Evolutionary conservation across 2,329 filamentous ascomycete genomes (phyloP).

Genomic region (Mycosphaerella arachidis): DNA sequence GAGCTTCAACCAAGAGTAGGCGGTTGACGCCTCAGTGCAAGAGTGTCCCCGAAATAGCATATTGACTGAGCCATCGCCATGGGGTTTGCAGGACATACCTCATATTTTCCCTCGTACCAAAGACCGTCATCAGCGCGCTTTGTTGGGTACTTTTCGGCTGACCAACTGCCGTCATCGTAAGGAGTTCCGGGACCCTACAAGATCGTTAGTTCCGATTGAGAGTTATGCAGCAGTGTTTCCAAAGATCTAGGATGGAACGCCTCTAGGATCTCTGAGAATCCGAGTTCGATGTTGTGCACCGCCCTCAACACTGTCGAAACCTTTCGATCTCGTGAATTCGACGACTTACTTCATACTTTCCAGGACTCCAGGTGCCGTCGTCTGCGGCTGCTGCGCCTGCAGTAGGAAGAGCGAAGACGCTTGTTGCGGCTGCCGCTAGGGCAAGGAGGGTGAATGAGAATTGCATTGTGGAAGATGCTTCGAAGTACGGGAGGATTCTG

Average conservation of each 20-base stretch:
- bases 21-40: too few species aligned
- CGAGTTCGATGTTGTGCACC: too few species aligned
- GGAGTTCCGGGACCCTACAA: not conserved
- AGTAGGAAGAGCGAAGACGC: not conserved
- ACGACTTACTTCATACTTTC: not conserved
- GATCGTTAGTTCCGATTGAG: not conserved
- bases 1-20: too few species aligned
- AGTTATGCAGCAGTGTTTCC: not conserved
- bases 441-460: slow-evolving; percentile 1
- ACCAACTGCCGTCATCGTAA: not conserved
- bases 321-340: too few species aligned
- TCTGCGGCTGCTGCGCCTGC: not conserved
- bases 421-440: slow-evolving; percentile 2
- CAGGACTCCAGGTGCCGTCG: not conserved
- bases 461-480: not conserved
- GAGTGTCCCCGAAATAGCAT: too few species aligned
- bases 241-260: too few species aligned
- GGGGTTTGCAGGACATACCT: not conserved
- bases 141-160: not conserved
- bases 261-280: too few species aligned
- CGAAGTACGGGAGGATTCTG: not conserved
- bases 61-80: too few species aligned
- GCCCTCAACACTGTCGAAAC: too few species aligned
- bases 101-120: not conserved
- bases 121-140: not conserved